Base-by-base conservation (phyloP, 2,329 filamentous ascomycete species). In the Drechslerella stenobrocha region DNA sequence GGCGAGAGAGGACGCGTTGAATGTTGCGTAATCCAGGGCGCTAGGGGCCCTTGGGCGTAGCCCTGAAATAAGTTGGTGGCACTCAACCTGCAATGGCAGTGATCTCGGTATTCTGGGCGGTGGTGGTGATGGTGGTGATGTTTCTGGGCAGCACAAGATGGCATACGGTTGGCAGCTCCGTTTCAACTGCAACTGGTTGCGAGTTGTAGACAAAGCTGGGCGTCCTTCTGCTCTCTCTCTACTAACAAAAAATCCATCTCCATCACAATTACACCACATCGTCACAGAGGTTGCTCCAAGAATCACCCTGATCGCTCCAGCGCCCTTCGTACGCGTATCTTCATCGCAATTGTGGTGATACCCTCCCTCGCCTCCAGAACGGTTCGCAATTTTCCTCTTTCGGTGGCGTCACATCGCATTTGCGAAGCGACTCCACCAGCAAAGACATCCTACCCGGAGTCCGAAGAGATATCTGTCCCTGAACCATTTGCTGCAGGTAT, bases 1-100 rank as follows among this genome's bases (percentile, higher is more conserved):
- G n/a, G 13, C 26, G 28, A 47, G 53, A 66, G 50, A 52, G 61
- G 61, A 57, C 61, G 61, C 48, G 61, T 59, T 66, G 48, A 18
- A 32, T 44, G 42, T 58, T 65, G 60, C 52, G 52, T 58, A 65
- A 58, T 30, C 15, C 46, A 45, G 52, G 47, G 40, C 47, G 59
- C 59, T 64, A 64, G 45, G 34, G 47, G 52, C 23, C 13, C 44
- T 26, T 45, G 58, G 45, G 34, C 53, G 42, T 45, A 24, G 24
- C 50, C 51, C 44, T 46, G 7, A 8, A 35, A 37, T 28, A 13
- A 20, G 22, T 5, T 30, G 28, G 28, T 30, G 28, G 28, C 11
- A 30, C 28, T 11, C 11, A 11, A 5, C 11, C 28, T 5, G 18
- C 15, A 13, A 9, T 18, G 37, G 15, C 15, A n/a, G n/a, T 37